phyloP scores from a whole-genome alignment of 2,329 filamentous ascomycete genomes.

The Trichoderma afroharzianum region DNA sequence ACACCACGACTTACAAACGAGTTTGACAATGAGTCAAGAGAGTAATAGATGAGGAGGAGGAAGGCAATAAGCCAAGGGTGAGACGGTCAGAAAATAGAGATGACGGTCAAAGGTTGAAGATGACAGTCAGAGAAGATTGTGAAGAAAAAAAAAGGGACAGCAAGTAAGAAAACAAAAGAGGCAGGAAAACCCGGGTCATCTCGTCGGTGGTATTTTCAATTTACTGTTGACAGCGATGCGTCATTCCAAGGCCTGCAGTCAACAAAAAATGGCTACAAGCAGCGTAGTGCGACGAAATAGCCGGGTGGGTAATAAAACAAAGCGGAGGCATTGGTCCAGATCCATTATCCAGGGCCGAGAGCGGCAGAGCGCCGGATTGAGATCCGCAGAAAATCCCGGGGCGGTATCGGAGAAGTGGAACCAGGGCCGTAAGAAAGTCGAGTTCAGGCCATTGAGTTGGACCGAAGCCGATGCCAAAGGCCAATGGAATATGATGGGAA shows the following conservation, averaged over 20 bases:
- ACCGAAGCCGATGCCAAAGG: background rate
- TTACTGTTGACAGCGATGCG: slow-evolving; percentile 6
- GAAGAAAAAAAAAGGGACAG: background rate
- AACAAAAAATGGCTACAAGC: background rate
- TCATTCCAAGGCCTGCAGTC: background rate
- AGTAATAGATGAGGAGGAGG: background rate
- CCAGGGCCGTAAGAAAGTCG: background rate
- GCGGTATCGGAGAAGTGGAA: slow-evolving; percentile 12
- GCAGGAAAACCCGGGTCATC: background rate
- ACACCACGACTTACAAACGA: slow-evolving; percentile 9
- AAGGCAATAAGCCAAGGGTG: background rate
- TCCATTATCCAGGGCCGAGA: background rate
- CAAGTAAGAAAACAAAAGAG: background rate
- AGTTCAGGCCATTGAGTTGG: background rate
- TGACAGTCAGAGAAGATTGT: background rate
- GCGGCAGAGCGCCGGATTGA: background rate
- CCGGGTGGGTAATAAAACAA: slow-evolving; percentile 8
- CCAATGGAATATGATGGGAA: background rate
- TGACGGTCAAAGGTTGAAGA: background rate
- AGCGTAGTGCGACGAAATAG: slow-evolving; percentile 3
- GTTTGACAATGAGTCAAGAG: background rate
- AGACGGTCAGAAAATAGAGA: background rate
- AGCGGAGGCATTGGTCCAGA: background rate
- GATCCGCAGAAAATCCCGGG: background rate
- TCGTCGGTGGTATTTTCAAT: background rate